Evolutionary conservation across 805 yeast species (phyloP).

Genomic region (Candida easanensis): DNA sequence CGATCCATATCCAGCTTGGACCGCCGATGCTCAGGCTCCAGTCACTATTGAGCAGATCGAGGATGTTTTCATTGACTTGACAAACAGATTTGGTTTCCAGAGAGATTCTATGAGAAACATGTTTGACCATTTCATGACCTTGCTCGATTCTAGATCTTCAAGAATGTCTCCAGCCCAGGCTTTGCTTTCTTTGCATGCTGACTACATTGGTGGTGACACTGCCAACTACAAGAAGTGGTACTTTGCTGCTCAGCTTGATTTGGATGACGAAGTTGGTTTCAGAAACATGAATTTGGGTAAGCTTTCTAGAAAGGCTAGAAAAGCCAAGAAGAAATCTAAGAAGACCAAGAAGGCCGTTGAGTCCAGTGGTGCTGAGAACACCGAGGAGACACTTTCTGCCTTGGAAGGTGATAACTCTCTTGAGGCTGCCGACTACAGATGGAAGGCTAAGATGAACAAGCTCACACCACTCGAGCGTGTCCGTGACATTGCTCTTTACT

Average conservation of each 20-base stretch:
- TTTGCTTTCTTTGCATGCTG: conserved; percentile 76
- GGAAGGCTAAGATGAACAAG: conserved; percentile 79
- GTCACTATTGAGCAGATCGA: conserved; percentile 81
- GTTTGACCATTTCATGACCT: conserved; percentile 84
- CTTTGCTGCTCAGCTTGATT: conserved; percentile 83
- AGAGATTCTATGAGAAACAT: conserved; percentile 91
- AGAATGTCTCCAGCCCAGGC: conserved; percentile 92
- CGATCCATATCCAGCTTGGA: conserved; percentile 99
- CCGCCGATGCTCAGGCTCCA: conserved; percentile 91
- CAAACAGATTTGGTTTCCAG: conserved; percentile 85
- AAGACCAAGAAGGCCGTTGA: conserved; percentile 69
- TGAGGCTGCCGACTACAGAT: conserved; percentile 77
- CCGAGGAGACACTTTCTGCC: conserved; percentile 57
- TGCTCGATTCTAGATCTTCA: conserved; percentile 78
- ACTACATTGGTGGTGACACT: conserved; percentile 83
- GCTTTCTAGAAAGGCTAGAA: conserved; percentile 74
- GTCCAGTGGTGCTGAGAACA: conserved; percentile 55
- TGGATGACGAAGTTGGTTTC: conserved; percentile 82
- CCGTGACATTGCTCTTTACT: conserved; percentile 72
- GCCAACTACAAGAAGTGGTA: conserved; percentile 87
- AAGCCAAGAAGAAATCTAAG: conserved; percentile 77
- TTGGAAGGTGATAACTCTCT: conserved; percentile 82
- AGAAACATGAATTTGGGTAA: conserved; percentile 78
- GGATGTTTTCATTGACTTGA: conserved; percentile 78
- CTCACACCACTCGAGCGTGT: conserved; percentile 76